Evolutionary conservation across 495 filamentous ascomycete species (phyloP).

Genomic region (Glutinoglossum americanum): DNA sequence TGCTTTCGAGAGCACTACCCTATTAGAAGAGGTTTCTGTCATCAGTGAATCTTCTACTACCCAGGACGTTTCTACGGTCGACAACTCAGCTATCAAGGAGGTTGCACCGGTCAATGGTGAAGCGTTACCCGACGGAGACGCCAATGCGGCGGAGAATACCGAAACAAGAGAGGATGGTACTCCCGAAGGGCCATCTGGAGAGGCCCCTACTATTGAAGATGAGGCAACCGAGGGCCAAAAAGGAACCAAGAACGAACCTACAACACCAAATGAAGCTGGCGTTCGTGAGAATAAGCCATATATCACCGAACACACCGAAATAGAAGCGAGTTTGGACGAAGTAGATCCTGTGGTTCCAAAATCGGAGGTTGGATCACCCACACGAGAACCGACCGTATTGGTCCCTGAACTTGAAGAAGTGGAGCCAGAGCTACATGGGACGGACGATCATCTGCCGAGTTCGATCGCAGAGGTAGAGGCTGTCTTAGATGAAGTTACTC

Average conservation of each 20-base stretch:
- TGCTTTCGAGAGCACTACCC: no score
- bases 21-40: background rate
- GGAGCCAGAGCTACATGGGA: background rate
- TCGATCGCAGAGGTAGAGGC: background rate
- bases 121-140: background rate
- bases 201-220: background rate
- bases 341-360: background rate
- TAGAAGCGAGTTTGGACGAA: background rate
- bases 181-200: background rate
- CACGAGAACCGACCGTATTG: background rate
- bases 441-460: background rate
- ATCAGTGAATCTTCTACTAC: background rate
- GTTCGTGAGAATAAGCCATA: background rate
- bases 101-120: background rate
- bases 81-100: background rate
- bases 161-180: background rate
- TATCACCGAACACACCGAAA: background rate
- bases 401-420: background rate
- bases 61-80: background rate
- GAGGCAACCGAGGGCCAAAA: background rate
- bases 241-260: background rate
- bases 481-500: background rate
- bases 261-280: background rate
- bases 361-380: background rate
- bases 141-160: background rate